A percentile compares a stretch with the other conserved stretches of the same genome.
These are phyloP conservation scores for Malus domestica DNA, from an alignment of 306 rosid genomes.

Conservation along the genomic window DNA sequence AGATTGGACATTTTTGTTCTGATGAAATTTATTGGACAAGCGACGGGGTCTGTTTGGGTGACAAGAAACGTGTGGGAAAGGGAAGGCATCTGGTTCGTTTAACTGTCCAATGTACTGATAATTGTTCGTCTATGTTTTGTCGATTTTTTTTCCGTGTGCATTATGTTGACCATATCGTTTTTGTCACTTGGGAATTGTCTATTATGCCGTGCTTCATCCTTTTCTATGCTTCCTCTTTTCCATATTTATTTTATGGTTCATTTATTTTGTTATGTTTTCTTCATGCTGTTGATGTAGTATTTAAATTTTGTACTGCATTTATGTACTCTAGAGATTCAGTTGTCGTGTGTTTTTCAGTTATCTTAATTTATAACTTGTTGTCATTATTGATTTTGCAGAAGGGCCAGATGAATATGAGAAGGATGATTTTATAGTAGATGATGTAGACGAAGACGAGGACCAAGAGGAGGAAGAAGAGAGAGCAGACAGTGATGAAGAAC, in stretches of 20 bases:
- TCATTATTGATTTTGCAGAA: constrained; percentile 26
- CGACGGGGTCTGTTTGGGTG: too few species aligned
- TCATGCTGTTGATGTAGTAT: background rate
- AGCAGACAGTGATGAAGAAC: constrained; percentile 80
- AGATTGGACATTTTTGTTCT: background rate
- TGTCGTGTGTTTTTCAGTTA: background rate
- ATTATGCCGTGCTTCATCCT: background rate
- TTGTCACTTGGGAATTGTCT: background rate
- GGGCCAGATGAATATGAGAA: constrained; percentile 97
- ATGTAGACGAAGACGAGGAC: constrained; percentile 78
- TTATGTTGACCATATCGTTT: background rate
- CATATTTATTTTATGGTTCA: background rate
- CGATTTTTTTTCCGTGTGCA: background rate
- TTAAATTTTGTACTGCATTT: background rate
- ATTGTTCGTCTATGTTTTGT: background rate
- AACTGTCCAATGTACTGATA: background rate
- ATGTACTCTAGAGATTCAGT: background rate
- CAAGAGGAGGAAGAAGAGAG: constrained; percentile 72
- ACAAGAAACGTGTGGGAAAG: background rate
- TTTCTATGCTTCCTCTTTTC: background rate
- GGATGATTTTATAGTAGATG: constrained; percentile 94
- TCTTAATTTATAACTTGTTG: too few species aligned
- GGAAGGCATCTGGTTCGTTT: background rate
- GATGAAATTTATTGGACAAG: background rate
- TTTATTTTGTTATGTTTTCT: background rate